Conservation (phyloP, 805 yeast species). For the Monosporozyma aerobia region DNA sequence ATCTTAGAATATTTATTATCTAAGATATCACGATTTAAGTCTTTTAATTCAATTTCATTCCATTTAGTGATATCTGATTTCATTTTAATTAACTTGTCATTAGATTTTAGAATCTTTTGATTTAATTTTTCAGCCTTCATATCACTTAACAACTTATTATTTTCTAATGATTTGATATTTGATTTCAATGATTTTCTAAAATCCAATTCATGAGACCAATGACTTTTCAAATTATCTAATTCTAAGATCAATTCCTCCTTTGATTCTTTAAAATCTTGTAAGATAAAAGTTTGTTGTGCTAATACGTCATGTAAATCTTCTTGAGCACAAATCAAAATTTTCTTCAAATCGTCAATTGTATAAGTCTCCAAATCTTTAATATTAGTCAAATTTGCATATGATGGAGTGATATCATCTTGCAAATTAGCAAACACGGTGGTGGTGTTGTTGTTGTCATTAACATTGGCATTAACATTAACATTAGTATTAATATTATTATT, state of each 20-base stretch:
- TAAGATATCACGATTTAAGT: slow-evolving; percentile 10
- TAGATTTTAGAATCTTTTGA: slow-evolving; percentile 21
- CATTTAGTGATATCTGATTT: slow-evolving; percentile 23
- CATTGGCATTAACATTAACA: not conserved
- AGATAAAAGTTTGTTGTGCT: slow-evolving; percentile 17
- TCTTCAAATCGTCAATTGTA: slow-evolving; percentile 27
- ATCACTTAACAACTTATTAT: slow-evolving; percentile 26
- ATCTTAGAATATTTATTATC: slow-evolving; percentile 9
- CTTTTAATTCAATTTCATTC: slow-evolving; percentile 14
- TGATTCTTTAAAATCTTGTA: slow-evolving; percentile 26
- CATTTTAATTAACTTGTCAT: slow-evolving; percentile 21
- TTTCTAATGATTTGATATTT: slow-evolving; percentile 28
- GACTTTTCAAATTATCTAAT: slow-evolving; percentile 23
- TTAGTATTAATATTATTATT: not conserved
- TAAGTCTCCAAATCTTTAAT: slow-evolving; percentile 24
- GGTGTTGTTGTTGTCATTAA: not conserved
- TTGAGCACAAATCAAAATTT: slow-evolving; percentile 26
- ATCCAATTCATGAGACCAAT: slow-evolving; percentile 29
- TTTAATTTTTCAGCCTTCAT: slow-evolving; percentile 23
- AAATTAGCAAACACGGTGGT: slow-evolving; percentile 4
- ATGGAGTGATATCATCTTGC: slow-evolving; percentile 9
- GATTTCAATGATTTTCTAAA: slow-evolving; percentile 26
- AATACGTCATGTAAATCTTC: slow-evolving; percentile 29
- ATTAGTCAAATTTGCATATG: slow-evolving; percentile 22
- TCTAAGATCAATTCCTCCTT: slow-evolving; percentile 22